phyloP scores from a whole-genome alignment of 2,329 filamentous ascomycete genomes.

The Exophiala oligosperma region DNA sequence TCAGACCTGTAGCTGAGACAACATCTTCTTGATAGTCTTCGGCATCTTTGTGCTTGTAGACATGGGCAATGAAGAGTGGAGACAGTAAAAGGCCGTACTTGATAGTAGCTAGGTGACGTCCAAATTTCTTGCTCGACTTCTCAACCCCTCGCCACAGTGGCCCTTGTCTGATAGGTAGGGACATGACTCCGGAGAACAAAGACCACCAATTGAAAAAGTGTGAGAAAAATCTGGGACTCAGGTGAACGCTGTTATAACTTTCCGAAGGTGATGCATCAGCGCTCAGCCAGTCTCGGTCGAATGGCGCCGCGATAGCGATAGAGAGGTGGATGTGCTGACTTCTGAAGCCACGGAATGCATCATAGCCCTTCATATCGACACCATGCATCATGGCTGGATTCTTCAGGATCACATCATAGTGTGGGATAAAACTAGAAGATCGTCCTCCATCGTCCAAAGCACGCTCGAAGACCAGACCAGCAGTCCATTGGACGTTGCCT shows the following conservation, averaged over 20 bases:
- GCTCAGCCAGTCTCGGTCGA: constrained; percentile 81
- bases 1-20: constrained; percentile 92
- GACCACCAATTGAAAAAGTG: constrained; percentile 99
- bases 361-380: constrained; percentile 60
- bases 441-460: constrained; percentile 70
- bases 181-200: constrained; percentile 92
- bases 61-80: constrained; percentile 90
- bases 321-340: constrained; percentile 97
- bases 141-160: constrained; percentile 87
- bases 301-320: constrained; percentile 82
- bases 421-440: constrained; percentile 85
- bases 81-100: constrained; percentile 95
- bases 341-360: constrained; percentile 94
- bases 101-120: constrained; percentile 93
- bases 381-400: constrained; percentile 72
- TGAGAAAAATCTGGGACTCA: constrained; percentile 94
- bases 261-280: constrained; percentile 72
- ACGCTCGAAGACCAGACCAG: constrained; percentile 88
- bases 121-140: constrained; percentile 98
- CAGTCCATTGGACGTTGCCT: constrained; percentile 89
- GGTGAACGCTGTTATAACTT: constrained; percentile 95
- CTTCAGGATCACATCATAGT: constrained; percentile 87
- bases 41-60: constrained; percentile 96
- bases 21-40: constrained; percentile 78
- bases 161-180: constrained; percentile 89